These are phyloP conservation scores for Wickerhamiella hasegawae DNA, from an alignment of 805 yeast species.

Conservation along the genomic window DNA sequence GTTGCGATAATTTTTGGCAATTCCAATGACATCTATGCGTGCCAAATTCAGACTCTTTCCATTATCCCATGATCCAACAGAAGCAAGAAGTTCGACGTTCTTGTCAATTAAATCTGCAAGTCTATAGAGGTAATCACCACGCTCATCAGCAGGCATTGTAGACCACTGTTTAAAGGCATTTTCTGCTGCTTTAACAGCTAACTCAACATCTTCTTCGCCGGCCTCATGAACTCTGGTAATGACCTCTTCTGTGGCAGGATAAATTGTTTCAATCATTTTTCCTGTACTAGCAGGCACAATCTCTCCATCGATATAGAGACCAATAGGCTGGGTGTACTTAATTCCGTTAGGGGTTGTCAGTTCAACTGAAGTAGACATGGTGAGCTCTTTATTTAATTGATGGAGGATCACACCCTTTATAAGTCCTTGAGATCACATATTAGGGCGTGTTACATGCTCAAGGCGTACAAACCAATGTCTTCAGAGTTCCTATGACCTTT, in stretches of 20 bases:
- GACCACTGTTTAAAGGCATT: conserved; percentile 58
- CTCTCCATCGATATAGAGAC: conserved; percentile 66
- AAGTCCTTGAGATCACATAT: too few species aligned
- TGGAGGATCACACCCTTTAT: too few species aligned
- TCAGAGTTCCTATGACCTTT: too few species aligned
- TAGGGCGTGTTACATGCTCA: too few species aligned
- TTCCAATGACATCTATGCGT: conserved; percentile 57
- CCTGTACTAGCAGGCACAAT: conserved; percentile 32
- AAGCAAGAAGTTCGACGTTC: conserved; percentile 54
- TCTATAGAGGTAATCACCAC: conserved; percentile 47
- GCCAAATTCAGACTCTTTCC: conserved; percentile 66
- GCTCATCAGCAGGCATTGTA: conserved; percentile 56
- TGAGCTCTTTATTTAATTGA: too few species aligned
- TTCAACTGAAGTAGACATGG: too few species aligned
- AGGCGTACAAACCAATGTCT: too few species aligned
- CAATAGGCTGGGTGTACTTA: conserved; percentile 63
- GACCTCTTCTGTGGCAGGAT: conserved; percentile 62
- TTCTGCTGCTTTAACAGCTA: conserved; percentile 75
- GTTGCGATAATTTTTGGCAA: conserved; percentile 56
- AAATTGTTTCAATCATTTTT: conserved; percentile 43
- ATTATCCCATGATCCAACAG: conserved; percentile 74
- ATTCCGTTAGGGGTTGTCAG: conserved; percentile 33
- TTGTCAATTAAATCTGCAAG: conserved; percentile 67
- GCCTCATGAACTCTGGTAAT: conserved; percentile 62
- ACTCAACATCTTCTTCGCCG: conserved; percentile 59